A percentile compares a stretch with the other conserved stretches of the same genome.
Evolutionary conservation across 441 rosid species (phyloP).

Genomic region (Dalechampia spathulata): DNA sequence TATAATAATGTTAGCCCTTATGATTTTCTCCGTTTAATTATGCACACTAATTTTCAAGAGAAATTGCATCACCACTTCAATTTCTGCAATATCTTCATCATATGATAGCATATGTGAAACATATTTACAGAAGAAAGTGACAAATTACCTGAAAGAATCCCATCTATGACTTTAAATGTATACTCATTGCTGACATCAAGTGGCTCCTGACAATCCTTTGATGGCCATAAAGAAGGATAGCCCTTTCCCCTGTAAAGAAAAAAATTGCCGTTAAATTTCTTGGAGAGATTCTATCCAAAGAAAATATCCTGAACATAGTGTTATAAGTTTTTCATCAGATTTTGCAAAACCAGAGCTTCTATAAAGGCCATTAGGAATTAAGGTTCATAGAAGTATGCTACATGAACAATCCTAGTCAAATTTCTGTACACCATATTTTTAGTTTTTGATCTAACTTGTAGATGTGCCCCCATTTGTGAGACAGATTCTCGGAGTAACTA

Average conservation of each 20-base stretch:
- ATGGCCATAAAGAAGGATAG: conserved; percentile 74
- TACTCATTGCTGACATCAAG: conserved; percentile 68
- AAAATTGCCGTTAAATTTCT: neutral
- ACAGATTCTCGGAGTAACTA: neutral
- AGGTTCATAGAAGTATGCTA: too few relatives aligned
- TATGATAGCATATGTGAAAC: neutral
- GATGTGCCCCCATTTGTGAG: neutral
- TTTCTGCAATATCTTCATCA: neutral
- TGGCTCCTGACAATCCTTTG: conserved; percentile 57
- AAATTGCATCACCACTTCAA: neutral
- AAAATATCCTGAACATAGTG: neutral
- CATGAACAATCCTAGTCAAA: too few relatives aligned
- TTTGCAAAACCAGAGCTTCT: neutral
- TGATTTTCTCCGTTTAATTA: neutral
- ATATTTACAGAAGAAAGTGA: neutral
- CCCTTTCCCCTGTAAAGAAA: conserved; percentile 49
- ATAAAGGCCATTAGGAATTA: neutral
- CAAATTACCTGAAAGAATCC: conserved; percentile 58
- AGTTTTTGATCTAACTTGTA: neutral
- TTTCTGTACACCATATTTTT: too few relatives aligned
- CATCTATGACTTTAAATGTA: conserved; percentile 62
- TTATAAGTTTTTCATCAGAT: neutral
- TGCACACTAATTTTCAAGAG: neutral
- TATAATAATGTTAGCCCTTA: conserved; percentile 2
- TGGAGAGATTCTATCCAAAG: neutral